phyloP scores from a whole-genome alignment of 2,329 filamentous ascomycete species.

The Trichoderma harzianum region DNA sequence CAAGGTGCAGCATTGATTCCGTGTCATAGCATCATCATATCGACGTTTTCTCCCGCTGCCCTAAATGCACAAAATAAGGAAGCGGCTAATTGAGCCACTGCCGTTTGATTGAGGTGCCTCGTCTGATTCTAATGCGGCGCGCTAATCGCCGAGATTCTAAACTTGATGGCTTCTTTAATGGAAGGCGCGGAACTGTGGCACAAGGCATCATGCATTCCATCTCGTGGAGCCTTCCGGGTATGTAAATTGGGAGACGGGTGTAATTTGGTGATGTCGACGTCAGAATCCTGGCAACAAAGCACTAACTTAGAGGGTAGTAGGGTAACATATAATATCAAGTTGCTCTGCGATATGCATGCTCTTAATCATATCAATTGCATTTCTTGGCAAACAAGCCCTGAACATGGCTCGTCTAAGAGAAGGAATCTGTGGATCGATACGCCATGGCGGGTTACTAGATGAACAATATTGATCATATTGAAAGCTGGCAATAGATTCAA shows the following conservation, averaged over 20 bases:
- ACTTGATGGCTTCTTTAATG: background rate
- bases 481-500: background rate
- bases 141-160: background rate
- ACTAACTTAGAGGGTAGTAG: background rate
- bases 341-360: background rate
- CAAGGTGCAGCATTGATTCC: background rate
- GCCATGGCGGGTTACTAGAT: background rate
- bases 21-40: background rate
- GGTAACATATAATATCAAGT: background rate
- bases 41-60: background rate
- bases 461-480: no score
- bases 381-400: background rate
- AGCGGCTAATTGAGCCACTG: constrained; percentile 1
- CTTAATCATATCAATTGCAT: background rate
- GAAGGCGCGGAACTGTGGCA: background rate
- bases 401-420: background rate
- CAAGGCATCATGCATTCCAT: background rate
- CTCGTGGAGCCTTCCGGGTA: background rate
- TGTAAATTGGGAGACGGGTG: background rate
- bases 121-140: no score
- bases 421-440: background rate
- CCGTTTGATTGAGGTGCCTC: background rate
- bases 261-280: background rate
- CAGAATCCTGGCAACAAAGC: background rate
- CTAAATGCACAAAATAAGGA: background rate